Evolutionary conservation across 257 asterid genomes (phyloP).

Genomic region (Perilla frutescens): DNA sequence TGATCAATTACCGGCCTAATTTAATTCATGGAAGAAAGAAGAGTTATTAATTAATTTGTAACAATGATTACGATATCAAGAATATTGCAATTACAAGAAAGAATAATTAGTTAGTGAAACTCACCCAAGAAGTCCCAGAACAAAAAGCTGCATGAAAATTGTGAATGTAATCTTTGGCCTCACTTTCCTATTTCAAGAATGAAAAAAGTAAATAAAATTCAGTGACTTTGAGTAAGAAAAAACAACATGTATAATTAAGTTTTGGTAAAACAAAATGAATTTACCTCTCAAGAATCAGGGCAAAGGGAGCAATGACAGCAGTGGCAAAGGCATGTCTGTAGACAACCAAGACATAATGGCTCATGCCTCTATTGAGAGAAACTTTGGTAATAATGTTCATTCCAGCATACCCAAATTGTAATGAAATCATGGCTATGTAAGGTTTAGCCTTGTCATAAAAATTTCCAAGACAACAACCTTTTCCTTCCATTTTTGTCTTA

Average conservation of each 20-base stretch:
- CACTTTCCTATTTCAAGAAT: slow-evolving; percentile 54
- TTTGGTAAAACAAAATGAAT: not conserved
- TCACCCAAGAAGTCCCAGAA: slow-evolving; percentile 88
- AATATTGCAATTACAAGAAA: too few species aligned
- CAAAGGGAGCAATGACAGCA: slow-evolving; percentile 83
- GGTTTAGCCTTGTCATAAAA: slow-evolving; percentile 64
- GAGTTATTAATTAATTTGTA: too few species aligned
- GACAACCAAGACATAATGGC: slow-evolving; percentile 90
- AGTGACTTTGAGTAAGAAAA: not conserved
- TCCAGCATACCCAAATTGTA: slow-evolving; percentile 97
- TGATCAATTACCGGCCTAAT: slow-evolving; percentile 91
- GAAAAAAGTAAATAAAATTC: too few species aligned
- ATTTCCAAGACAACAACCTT: slow-evolving; percentile 44
- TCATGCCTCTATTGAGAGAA: slow-evolving; percentile 87
- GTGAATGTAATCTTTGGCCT: slow-evolving; percentile 86
- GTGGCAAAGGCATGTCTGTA: slow-evolving; percentile 93
- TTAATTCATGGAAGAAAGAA: not conserved
- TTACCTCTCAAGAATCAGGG: slow-evolving; percentile 79
- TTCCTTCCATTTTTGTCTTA: slow-evolving; percentile 54
- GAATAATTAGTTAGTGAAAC: slow-evolving; percentile 14
- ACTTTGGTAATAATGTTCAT: slow-evolving; percentile 88
- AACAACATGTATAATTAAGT: not conserved
- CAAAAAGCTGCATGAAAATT: slow-evolving; percentile 80
- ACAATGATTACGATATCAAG: not conserved
- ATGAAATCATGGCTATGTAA: slow-evolving; percentile 74